A percentile compares a stretch with the other conserved stretches of the same genome.
phyloP scores from a whole-genome alignment of 2,329 filamentous ascomycete species.

The Colletotrichum truncatum region DNA sequence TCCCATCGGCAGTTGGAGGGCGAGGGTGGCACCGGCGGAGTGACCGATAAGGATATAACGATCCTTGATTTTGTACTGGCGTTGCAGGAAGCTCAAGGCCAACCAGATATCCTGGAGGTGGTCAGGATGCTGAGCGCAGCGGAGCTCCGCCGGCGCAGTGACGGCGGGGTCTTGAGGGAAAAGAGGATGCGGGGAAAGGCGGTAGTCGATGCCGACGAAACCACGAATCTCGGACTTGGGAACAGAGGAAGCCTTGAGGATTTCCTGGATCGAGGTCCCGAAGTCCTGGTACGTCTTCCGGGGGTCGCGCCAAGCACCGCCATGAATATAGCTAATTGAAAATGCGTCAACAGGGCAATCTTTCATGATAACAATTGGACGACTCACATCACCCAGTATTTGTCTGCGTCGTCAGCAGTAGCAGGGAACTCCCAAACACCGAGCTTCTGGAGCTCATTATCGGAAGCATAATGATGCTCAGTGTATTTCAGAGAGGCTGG shows the following conservation, averaged over 20 bases:
- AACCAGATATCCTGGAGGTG: constrained; percentile 66
- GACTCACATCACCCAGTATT: constrained; percentile 49
- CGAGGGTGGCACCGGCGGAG: constrained; percentile 70
- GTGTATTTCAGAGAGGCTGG: constrained; percentile 38
- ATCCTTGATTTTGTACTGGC: constrained; percentile 54
- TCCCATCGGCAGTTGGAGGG: constrained; percentile 67
- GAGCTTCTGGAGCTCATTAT: constrained; percentile 54
- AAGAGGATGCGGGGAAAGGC: constrained; percentile 63
- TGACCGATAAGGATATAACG: constrained; percentile 69
- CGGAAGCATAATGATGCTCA: constrained; percentile 46
- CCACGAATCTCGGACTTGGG: constrained; percentile 57
- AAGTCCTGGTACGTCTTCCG: constrained; percentile 56
- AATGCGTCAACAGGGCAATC: not conserved
- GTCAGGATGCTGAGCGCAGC: constrained; percentile 64
- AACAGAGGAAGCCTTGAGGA: constrained; percentile 44
- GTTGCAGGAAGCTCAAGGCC: constrained; percentile 58
- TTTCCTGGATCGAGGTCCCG: constrained; percentile 50
- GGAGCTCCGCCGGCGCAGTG: constrained; percentile 36
- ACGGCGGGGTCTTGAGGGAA: constrained; percentile 44
- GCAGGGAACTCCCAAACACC: constrained; percentile 52
- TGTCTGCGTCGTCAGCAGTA: constrained; percentile 26
- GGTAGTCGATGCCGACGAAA: constrained; percentile 72
- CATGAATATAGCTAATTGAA: constrained; percentile 62
- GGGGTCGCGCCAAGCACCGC: constrained; percentile 72
- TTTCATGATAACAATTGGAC: not conserved